Base-by-base conservation (phyloP, 1,284 basidiomycete species). In the Uromyces viciae-fabae region DNA sequence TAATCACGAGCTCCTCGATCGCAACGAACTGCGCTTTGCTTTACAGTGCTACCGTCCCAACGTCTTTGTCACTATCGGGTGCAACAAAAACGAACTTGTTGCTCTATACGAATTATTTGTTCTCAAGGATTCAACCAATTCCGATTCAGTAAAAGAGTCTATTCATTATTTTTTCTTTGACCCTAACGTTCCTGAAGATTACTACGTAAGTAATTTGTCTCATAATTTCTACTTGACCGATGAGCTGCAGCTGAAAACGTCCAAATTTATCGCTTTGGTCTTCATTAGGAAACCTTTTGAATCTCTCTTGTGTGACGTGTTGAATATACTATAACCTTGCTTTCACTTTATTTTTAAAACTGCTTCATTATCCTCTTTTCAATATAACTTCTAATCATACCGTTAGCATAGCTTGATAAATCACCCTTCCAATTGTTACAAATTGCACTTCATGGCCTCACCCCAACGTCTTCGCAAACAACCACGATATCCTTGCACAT, bases 21-120 rank as follows among this genome's bases (percentile, higher is more conserved):
- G 28, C 2, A 68, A 68, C n/a, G 40, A 68, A 28, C 4, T 68
- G 11, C 40, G n/a, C 25, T 68, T 68, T n/a, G 66, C 66, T 43
- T 22, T 68, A 46, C 66, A 68, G 66, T 43, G 40, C 14, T 68
- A 68, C 38, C 31, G n/a, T n/a, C 66, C 66, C 40, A 43, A 43
- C 66, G 40, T 68, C 49, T 68, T 68, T 46, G 2, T 68, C 31
- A 14, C 22, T 5, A 4, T 46, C 19, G 40, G 49, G 40, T 68
- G 66, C 40, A 14, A 4, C 66, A 1, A 68, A 0, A 2, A 8
- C 2, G 2, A 68, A 28, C 66, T 69, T 40, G 25, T 46, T 11
- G 66, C 38, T 2, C n/a, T 68, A 17, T 68, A 43, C 19, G 7
- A 68, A 25, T 5, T 68, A 42, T 42, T 42, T 25, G 31, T 69